phyloP scores from a whole-genome alignment of 805 yeast species.

The Danielozyma ontarioensis region DNA sequence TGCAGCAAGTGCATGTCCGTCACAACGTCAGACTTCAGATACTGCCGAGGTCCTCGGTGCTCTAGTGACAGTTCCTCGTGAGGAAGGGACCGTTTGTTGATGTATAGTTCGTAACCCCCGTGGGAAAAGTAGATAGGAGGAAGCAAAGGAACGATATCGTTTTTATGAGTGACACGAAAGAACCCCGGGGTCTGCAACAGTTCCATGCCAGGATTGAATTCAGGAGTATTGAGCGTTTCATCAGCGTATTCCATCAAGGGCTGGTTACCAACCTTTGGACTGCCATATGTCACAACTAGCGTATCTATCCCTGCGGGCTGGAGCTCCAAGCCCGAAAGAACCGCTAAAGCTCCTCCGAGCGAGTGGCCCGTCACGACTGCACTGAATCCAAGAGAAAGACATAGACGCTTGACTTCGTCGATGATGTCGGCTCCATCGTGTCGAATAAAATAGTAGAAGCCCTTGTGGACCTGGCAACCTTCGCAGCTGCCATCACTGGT shows the following conservation, averaged over 20 bases:
- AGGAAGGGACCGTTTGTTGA: conserved; percentile 35
- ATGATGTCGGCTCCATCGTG: conserved; percentile 34
- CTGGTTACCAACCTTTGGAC: conserved; percentile 1
- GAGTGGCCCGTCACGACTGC: conserved; percentile 65
- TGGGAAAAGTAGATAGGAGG: conserved; percentile 49
- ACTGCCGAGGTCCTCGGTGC: background rate
- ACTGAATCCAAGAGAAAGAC: conserved; percentile 14
- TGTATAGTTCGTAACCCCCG: conserved; percentile 48
- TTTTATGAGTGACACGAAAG: conserved; percentile 52
- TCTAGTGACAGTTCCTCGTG: conserved; percentile 11
- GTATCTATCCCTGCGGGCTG: conserved; percentile 50
- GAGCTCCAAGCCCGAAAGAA: conserved; percentile 59
- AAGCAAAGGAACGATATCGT: conserved; percentile 53
- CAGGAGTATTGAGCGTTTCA: background rate
- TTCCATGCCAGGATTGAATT: conserved; percentile 25
- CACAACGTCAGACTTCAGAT: too few relatives aligned
- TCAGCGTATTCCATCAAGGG: background rate
- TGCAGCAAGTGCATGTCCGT: background rate
- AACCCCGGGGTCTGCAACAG: conserved; percentile 14
- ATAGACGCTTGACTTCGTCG: conserved; percentile 26
- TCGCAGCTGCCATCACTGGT: conserved; percentile 45
- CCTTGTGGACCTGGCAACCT: conserved; percentile 58
- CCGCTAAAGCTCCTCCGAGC: conserved; percentile 67
- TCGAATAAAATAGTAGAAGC: conserved; percentile 48
- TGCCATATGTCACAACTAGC: conserved; percentile 29